Evolutionary conservation across 768 basidiomycete species (phyloP), one percentile per base, ranked within the genome.

Genomic region (Suillus subalutaceus): DNA sequence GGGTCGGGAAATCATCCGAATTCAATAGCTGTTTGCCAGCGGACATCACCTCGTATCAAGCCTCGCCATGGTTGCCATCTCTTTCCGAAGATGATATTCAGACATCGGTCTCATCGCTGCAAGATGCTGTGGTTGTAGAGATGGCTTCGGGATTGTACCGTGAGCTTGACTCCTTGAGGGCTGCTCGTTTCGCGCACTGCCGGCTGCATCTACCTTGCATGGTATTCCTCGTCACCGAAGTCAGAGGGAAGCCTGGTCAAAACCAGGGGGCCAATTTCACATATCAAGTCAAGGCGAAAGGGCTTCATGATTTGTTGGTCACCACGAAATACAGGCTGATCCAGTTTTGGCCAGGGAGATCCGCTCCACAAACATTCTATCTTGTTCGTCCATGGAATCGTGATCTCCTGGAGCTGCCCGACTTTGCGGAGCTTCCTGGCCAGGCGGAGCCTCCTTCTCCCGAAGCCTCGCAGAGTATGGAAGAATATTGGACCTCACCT

Each of bases 21-120:
- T 72, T 72, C 32, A 56, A 72, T 35, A 70, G 67, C 38, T 61
- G 58, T 43, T 37, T 72, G 2, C 71, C 71, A 15, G 63, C 71
- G 12, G 23, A 65, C 0, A 61, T 72, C 40, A 55, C 71, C 2
- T 70, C 67, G 18, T 72, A 72, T 59, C 35, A 23, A 37, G 46
- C 41, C 23, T 15, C 84, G 85, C 62, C 86, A 16, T 16, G 12
- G 23, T 8, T 16, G 13, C 26, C 50, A 52, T 26, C 50, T 26
- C 26, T 52, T 15, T 26, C 50, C 15, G 50, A 52, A 7, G 23
- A 52, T 26, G 6, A 15, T 26, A 26, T 52, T 1, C 50, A 26
- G 23, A 7, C 15, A 8, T 26, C 13, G 0, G 6, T 52, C 23
- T 52, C 50, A 7, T 52, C 50, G 50, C 23, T 52, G 15, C 26